Evolutionary conservation across 1,284 basidiomycete genomes (phyloP), one percentile per base, ranked within the genome.

Genomic region (Malassezia arunalokei): DNA sequence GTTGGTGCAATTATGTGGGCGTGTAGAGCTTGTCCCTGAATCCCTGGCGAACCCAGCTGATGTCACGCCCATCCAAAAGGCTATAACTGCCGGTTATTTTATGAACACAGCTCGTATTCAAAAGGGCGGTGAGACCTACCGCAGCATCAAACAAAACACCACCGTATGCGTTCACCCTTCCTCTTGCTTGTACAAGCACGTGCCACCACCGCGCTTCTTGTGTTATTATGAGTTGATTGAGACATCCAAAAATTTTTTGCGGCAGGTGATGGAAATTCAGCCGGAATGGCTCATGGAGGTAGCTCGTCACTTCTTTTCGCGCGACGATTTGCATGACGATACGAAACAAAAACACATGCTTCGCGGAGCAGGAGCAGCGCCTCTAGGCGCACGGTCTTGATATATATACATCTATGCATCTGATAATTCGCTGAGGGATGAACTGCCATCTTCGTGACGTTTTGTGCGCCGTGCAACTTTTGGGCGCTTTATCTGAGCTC

Each of bases 181-280:
- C 2, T 92, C 88, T 5, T 85, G 87, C 71, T 76, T 98, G 59
- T 91, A 96, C 80, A 87, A 95, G 65, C 82, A 84, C 68, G 89
- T 95, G 63, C 94, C 94, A 0, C 94, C 91, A 0, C 82, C 90
- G 20, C 84, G 84, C 69, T 86, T 52, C 15, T 24, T 98, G 29
- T 75, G 95, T 52, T 99, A 95, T 76, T 98, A 95, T 71, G 94
- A 98, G 75, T 79, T 94, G 20, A 79, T 81, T 4, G 74, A 80
- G 49, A 81, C 79, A 9, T 75, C 74, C 43, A 79, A 79, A 63
- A 78, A 80, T 63, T 79, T 76, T 64, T 76, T 76, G 71, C 83
- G 88, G 52, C 90, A 95, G 79, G 81, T 90, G 39, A 96, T 96
- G 89, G 89, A 94, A 67, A 95, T 98, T 71, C 91, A 94, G 71